These are phyloP conservation scores for Conticribra weissflogii DNA, from an alignment of 108 stramenopile species.

Conservation along the genomic window DNA sequence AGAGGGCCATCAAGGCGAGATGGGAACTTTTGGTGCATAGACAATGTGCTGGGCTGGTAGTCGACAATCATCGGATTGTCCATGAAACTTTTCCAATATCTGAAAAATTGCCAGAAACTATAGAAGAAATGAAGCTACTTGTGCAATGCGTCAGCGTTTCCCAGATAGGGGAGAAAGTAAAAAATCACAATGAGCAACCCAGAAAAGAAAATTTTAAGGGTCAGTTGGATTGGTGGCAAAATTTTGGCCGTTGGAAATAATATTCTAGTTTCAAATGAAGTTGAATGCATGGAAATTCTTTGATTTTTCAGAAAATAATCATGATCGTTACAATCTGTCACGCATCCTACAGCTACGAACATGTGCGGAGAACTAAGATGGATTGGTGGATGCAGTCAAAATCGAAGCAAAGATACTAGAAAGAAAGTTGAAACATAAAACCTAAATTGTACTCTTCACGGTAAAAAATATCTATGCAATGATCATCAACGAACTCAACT, in stretches of 20 bases:
- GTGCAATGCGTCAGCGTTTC: no score
- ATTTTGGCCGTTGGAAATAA: slow-evolving; percentile 74
- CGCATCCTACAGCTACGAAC: no score
- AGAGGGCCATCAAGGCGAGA: slow-evolving; percentile 63
- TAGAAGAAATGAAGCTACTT: slow-evolving; percentile 9
- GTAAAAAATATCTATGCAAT: no score
- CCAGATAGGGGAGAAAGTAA: neutral
- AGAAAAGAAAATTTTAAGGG: slow-evolving; percentile 56
- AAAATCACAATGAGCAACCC: neutral
- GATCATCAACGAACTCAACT: no score
- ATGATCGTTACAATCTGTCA: no score
- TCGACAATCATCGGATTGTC: slow-evolving; percentile 79
- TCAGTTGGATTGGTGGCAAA: slow-evolving; percentile 85
- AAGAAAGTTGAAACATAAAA: no score
- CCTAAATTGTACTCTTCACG: no score
- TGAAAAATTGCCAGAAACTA: slow-evolving; percentile 49
- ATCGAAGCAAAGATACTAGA: no score
- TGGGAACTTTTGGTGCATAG: slow-evolving; percentile 90
- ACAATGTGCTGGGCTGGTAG: slow-evolving; percentile 82
- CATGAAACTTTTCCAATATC: slow-evolving; percentile 68
- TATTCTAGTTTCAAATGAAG: slow-evolving; percentile 3
- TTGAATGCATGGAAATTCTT: neutral
- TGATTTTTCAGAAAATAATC: no score
- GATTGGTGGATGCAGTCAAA: no score
- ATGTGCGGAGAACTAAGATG: no score